Evolutionary conservation across 1,284 basidiomycete genomes (phyloP), one percentile per base, ranked within the genome.

Genomic region (Trichosporon asahii): DNA sequence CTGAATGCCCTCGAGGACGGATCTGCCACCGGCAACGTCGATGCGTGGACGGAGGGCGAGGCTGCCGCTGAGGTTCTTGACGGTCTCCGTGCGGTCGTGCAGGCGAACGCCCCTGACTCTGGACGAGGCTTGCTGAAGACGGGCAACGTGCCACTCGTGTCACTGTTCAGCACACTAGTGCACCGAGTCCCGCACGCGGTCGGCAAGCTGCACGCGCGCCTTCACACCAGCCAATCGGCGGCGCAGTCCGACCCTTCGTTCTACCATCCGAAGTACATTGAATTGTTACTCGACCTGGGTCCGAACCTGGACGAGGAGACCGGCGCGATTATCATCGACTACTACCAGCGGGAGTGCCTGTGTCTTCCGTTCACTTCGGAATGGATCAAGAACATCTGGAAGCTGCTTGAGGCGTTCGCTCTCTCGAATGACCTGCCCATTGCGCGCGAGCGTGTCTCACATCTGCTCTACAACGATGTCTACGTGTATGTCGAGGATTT

Each of bases 341-440:
- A 84, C 72, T 85, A 84, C 73, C 77, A 85, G 46, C 74, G 76
- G 12, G 83, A 84, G 68, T 82, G 81, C 8, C 77, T 86, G 1
- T 85, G 85, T 72, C 74, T 84, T 6, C 86, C 86, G 0, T 82
- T 84, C 37, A 82, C 83, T 11, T 75, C 80, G 0, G 82, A 82
- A 40, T 87, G 86, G 86, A 81, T 86, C 66, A 77, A 79, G 11
- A 85, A 86, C 46, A 82, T 85, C 35, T 80, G 82, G 76, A 80
- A 81, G 21, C 73, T 86, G 31, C 76, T 85, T 67, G 73, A 82
- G 33, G 79, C 82, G 0, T 86, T 86, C 74, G 84, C 81, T 69
- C 33, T 74, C 35, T 67, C 76, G 35, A 35, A 73, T 66, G 68
- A 74, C 66, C 75, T 75, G 66, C 79, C 73, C 40, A 73, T 44